Evolutionary conservation across 108 stramenopile genomes (phyloP), one percentile per base, ranked within the genome.

Genomic region (Thalassiosira profunda): DNA sequence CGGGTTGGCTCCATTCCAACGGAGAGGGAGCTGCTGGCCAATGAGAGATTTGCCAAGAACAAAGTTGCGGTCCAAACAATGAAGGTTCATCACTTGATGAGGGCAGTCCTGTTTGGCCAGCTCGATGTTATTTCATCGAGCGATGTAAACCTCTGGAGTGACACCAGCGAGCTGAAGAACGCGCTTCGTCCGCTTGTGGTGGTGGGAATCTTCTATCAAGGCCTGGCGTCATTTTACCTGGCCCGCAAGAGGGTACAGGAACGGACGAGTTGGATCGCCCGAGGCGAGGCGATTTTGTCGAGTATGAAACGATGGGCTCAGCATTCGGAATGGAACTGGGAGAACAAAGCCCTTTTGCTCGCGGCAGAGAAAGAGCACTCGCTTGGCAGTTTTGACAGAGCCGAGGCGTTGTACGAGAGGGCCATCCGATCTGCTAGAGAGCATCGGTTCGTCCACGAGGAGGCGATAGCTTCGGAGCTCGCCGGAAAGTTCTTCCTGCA

Each of bases 401-500:
- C 51, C 29, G 51, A 52, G n/a, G 18, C 4, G 33, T n/a, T 52
- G 6, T 67, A 67, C 25, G 44, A 67, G 26, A 56, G 37, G 34
- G 36, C 67, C 21, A 67, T 67, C 18, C 25, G 5, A n/a, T 55
- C 42, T 7, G 52, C 67, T 2, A 55, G 33, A 33, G 21, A 57
- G 5, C 67, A 67, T 33, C 26, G 30, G 21, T 58, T 70, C 51
- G 3, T 24, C 5, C 43, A 70, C 25, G 68, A 70, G 40, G 58
- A 58, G 21, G 68, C 68, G 0, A 0, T 70, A 0, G 58, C 57
- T 2, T 58, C 25, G 6, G 68, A 70, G 28, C 20, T 58, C 6
- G 68, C 68, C 6, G 68, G 57, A 1, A 26, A 70, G 29, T 70
- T 70, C 24, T 58, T n/a, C n/a, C n/a, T n/a, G n/a, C n/a, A n/a